Percentiles rank a stretch among this genome's conserved stretches.
These are phyloP conservation scores for Lycium barbarum DNA, from an alignment of 257 asterid species.

Conservation along the genomic window DNA sequence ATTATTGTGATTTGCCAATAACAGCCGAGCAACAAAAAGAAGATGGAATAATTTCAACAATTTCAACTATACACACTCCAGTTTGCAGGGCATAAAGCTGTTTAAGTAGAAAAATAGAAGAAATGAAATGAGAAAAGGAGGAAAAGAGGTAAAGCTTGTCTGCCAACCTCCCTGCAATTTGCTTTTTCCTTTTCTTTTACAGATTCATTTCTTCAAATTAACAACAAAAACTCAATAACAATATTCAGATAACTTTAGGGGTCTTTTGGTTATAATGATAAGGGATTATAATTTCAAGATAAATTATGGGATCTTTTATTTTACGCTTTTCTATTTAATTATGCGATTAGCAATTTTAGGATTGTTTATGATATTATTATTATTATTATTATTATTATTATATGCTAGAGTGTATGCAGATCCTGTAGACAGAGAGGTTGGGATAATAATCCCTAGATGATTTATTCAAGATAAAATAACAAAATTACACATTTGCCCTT, in stretches of 20 bases:
- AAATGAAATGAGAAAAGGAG: background rate
- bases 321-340: no score
- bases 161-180: background rate
- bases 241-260: background rate
- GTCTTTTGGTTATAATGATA: no score
- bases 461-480: no score
- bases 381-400: no score
- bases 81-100: background rate
- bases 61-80: background rate
- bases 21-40: no score
- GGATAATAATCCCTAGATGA: no score
- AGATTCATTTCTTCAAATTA: background rate
- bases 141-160: slow-evolving; percentile 23
- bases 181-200: background rate
- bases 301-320: background rate
- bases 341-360: no score
- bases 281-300: background rate
- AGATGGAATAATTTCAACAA: background rate
- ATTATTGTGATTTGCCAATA: background rate
- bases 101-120: background rate
- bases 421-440: no score
- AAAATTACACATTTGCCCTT: no score
- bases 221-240: background rate
- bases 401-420: no score
- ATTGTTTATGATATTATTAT: no score